phyloP scores from a whole-genome alignment of 164 flowering plant species.

The Santalum album region DNA sequence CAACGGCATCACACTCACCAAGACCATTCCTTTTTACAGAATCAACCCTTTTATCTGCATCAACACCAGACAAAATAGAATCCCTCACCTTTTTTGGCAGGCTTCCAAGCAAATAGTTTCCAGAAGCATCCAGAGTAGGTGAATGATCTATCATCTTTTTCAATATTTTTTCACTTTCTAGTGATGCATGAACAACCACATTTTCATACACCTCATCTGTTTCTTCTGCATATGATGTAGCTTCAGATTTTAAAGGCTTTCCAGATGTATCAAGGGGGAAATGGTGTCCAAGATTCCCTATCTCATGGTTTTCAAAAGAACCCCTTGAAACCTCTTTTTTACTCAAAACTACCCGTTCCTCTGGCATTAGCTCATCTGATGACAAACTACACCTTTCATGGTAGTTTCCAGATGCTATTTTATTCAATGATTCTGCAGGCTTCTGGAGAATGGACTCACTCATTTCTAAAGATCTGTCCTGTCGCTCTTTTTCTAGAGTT shows the following conservation, averaged over 20 bases:
- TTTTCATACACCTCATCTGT: slow-evolving; percentile 3
- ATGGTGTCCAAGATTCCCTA: slow-evolving; percentile 1
- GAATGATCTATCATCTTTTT: background rate
- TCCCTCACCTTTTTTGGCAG: slow-evolving; percentile 1
- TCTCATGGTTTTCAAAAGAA: slow-evolving; percentile 10
- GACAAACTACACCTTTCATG: slow-evolving; percentile 3
- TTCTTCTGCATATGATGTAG: slow-evolving; percentile 7
- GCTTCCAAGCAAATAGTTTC: slow-evolving; percentile 8
- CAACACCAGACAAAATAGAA: slow-evolving; percentile 3
- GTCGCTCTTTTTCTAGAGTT: slow-evolving; percentile 8
- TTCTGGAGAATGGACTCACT: background rate
- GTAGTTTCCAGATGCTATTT: background rate
- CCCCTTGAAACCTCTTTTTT: slow-evolving; percentile 8
- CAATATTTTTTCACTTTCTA: slow-evolving; percentile 1
- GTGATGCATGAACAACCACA: background rate
- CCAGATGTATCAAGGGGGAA: slow-evolving; percentile 1
- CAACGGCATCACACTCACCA: slow-evolving; percentile 7
- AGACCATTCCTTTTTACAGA: background rate
- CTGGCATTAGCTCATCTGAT: slow-evolving; percentile 7
- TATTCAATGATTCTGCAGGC: slow-evolving; percentile 10
- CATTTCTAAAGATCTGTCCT: slow-evolving; percentile 10
- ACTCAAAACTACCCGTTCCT: slow-evolving; percentile 12
- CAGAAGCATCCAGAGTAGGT: background rate
- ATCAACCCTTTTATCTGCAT: slow-evolving; percentile 2
- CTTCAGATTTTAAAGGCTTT: slow-evolving; percentile 5